Conservation (phyloP, 768 basidiomycete genomes). For the Coprinellus aureogranulatus region DNA sequence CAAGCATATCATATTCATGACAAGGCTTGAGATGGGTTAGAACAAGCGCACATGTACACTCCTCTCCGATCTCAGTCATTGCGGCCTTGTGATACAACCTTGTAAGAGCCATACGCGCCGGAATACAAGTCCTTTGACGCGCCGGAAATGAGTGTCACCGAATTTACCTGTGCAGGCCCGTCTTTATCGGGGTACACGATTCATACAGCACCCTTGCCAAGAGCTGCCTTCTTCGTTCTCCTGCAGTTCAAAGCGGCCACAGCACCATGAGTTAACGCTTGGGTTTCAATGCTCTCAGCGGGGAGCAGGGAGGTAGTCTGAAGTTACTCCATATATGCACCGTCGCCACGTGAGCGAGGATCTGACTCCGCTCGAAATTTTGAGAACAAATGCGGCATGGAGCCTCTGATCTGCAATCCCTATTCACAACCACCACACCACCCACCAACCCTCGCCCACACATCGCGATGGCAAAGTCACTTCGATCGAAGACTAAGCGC, state of each 20-base stretch:
- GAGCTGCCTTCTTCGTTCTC: not conserved
- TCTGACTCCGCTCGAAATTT: slow-evolving; percentile 15
- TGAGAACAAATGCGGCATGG: slow-evolving; percentile 1
- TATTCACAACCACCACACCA: slow-evolving; percentile 11
- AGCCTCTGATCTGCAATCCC: not conserved
- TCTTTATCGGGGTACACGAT: too few relatives aligned
- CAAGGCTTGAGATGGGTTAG: not conserved
- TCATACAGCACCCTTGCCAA: too few relatives aligned
- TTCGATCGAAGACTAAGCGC: slow-evolving; percentile 79
- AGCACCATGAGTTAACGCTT: not conserved
- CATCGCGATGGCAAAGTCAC: slow-evolving; percentile 73
- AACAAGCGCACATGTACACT: not conserved
- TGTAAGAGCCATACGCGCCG: not conserved
- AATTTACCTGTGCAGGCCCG: too few relatives aligned
- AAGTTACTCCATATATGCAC: not conserved
- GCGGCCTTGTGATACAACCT: not conserved
- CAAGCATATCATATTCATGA: too few relatives aligned
- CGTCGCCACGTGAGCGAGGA: not conserved
- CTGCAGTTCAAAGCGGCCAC: not conserved
- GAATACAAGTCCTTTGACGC: not conserved
- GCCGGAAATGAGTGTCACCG: not conserved
- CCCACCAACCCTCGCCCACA: slow-evolving; percentile 3
- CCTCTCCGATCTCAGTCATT: not conserved
- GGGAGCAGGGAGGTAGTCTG: too few relatives aligned
- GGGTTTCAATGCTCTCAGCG: not conserved